phyloP scores from a whole-genome alignment of 305 asterid genomes.

The Stenogyne calaminthoides region DNA sequence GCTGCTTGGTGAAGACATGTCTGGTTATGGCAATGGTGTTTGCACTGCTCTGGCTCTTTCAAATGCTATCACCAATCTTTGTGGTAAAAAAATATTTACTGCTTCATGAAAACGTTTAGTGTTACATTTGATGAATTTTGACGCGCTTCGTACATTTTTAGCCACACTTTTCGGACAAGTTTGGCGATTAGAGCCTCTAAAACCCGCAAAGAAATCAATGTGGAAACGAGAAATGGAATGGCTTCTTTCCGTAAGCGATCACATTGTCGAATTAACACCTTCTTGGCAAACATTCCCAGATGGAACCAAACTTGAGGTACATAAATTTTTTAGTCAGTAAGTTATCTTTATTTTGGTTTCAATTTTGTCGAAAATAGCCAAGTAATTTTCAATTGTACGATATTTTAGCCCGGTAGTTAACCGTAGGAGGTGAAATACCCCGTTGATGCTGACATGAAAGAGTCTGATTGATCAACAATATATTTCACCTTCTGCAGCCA shows the following conservation, averaged over 20 bases:
- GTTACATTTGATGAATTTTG: not conserved
- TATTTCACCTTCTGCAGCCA: too few relatives aligned
- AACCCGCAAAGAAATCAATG: conserved; percentile 57
- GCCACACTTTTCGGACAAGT: conserved; percentile 84
- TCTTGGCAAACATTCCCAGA: conserved; percentile 85
- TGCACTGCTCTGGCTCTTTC: conserved; percentile 73
- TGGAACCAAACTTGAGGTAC: conserved; percentile 80
- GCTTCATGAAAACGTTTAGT: not conserved
- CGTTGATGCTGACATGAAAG: too few relatives aligned
- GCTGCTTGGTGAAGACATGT: conserved; percentile 92
- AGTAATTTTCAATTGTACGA: too few relatives aligned
- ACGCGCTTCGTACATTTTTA: conserved; percentile 16
- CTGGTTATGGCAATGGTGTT: conserved; percentile 85
- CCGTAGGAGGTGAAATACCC: too few relatives aligned
- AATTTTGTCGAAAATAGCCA: too few relatives aligned
- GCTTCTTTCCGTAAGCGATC: conserved; percentile 81
- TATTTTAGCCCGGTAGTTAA: too few relatives aligned
- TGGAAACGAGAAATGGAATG: conserved; percentile 90
- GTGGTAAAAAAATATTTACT: conserved; percentile 45
- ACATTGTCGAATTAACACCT: conserved; percentile 78
- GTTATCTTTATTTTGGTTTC: too few relatives aligned
- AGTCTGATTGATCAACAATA: too few relatives aligned
- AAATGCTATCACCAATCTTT: conserved; percentile 80
- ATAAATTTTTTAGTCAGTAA: too few relatives aligned
- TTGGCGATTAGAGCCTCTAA: conserved; percentile 83